phyloP scores from a whole-genome alignment of 1,284 basidiomycete species.

The Exobasidium rhododendri region DNA sequence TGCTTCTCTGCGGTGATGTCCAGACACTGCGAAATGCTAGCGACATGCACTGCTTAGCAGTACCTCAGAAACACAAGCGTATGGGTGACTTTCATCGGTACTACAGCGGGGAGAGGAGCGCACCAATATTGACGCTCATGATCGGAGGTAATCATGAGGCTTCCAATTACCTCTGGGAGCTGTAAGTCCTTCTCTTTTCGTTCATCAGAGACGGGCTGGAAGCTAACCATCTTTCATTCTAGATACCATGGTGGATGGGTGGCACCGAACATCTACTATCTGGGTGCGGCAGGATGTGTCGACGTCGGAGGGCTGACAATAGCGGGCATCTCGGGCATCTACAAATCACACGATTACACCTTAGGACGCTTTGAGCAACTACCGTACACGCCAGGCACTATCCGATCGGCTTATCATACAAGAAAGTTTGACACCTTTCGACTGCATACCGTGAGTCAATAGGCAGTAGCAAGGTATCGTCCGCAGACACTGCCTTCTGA shows the following conservation, averaged over 20 bases:
- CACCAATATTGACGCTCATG: conserved; percentile 84
- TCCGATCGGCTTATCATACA: conserved; percentile 87
- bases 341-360: conserved; percentile 74
- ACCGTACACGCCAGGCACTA: conserved; percentile 66
- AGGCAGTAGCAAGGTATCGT: no score
- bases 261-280: conserved; percentile 93
- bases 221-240: not conserved
- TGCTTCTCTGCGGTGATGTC: conserved; percentile 88
- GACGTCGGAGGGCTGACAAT: conserved; percentile 76
- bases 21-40: conserved; percentile 76
- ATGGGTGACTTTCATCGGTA: conserved; percentile 72
- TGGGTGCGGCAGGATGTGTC: conserved; percentile 86
- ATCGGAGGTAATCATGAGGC: conserved; percentile 99
- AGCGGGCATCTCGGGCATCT: conserved; percentile 88
- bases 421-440: conserved; percentile 79
- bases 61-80: conserved; percentile 80
- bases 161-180: conserved; percentile 93
- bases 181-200: conserved; percentile 61
- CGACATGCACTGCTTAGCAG: conserved; percentile 85
- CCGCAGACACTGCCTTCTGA: no score
- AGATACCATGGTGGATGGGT: conserved; percentile 61
- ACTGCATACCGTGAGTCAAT: conserved; percentile 70
- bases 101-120: conserved; percentile 75
- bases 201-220: not conserved
- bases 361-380: conserved; percentile 61